Evolutionary conservation across 768 basidiomycete species (phyloP).

Genomic region (Calvatia gigantea): DNA sequence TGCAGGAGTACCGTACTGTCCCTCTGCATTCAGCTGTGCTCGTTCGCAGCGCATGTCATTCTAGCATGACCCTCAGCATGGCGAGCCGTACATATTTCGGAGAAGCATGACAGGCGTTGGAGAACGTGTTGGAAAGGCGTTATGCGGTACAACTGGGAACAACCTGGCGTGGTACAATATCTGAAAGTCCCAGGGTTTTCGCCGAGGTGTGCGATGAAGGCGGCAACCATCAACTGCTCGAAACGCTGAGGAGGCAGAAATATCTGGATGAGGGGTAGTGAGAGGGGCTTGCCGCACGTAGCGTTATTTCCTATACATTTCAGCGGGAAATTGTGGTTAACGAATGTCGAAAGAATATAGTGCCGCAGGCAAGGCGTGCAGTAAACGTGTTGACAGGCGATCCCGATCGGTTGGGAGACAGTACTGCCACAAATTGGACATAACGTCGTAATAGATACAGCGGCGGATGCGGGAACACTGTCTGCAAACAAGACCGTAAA

Average conservation of each 20-base stretch:
- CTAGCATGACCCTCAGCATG: conserved; percentile 48
- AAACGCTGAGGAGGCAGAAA: conserved; percentile 50
- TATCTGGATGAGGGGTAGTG: conserved; percentile 48
- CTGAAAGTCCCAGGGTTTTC: conserved; percentile 51
- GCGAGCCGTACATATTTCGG: conserved; percentile 44
- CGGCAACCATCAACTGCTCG: conserved; percentile 46
- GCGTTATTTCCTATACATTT: conserved; percentile 60
- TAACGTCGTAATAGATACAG: conserved; percentile 11
- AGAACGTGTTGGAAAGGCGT: conserved; percentile 23
- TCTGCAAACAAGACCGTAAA: conserved; percentile 34
- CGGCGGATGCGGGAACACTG: background rate
- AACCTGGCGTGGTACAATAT: conserved; percentile 73
- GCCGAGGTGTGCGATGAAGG: conserved; percentile 53
- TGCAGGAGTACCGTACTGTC: too few relatives aligned
- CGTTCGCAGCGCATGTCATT: conserved; percentile 42
- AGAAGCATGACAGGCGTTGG: conserved; percentile 52
- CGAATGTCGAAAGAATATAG: conserved; percentile 38
- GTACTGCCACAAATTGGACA: conserved; percentile 58
- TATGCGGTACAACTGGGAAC: conserved; percentile 58
- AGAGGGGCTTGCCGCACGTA: conserved; percentile 48
- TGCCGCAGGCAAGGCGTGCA: conserved; percentile 47
- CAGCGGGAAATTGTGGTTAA: conserved; percentile 51
- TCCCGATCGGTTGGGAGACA: conserved; percentile 33
- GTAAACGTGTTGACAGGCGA: conserved; percentile 49
- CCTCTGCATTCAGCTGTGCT: conserved; percentile 29